Base-by-base conservation (phyloP, 2,329 filamentous ascomycete genomes). In the Pezicula carpinea region DNA sequence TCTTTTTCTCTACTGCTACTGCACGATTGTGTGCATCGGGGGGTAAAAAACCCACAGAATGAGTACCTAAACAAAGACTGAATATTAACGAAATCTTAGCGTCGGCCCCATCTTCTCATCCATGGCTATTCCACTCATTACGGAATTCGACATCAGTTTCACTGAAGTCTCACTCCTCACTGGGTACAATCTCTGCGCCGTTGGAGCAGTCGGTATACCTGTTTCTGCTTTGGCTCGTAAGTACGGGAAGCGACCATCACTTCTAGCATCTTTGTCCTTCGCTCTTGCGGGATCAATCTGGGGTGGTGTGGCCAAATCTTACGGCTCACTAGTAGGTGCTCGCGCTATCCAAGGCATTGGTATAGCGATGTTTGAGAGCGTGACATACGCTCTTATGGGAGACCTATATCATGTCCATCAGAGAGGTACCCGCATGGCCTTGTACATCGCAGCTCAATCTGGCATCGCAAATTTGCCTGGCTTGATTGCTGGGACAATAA, bases 371-470 rank as follows among this genome's bases (percentile, higher is more conserved):
- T 57, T 59, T 44, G 60, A 63, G 48, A 55, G 56, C 21, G 52
- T 62, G 19, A 56, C 58, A 4, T 55, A 49, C 17, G 47, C 51
- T 15, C 51, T 58, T 32, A 69, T 71, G 40, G 67, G 66, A 10
- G 69, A 70, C 39, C 53, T 71, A 38, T 71, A 69, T 50, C 70
- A 65, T 49, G 66, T 71, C 13, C 68, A 71, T 49, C 59, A 71
- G 58, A 61, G 69, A 1, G 69, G 66, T 3, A 68, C 66, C 1
- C 61, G 67, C 26, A 69, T 69, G 22, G 67, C 68, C 0, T 58
- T 66, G 4, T 69, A 40, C 58, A 69, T 56, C 69, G 69, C 41
- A 47, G 69, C 42, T 56, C 69, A 15, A 64, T 53, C 65, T 11
- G 69, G 68, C 6, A 67, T 70, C 15, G 48, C 52, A 14, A 62